Evolutionary conservation across 768 basidiomycete species (phyloP), one percentile per base, ranked within the genome.

Genomic region (Boletus insuetus): DNA sequence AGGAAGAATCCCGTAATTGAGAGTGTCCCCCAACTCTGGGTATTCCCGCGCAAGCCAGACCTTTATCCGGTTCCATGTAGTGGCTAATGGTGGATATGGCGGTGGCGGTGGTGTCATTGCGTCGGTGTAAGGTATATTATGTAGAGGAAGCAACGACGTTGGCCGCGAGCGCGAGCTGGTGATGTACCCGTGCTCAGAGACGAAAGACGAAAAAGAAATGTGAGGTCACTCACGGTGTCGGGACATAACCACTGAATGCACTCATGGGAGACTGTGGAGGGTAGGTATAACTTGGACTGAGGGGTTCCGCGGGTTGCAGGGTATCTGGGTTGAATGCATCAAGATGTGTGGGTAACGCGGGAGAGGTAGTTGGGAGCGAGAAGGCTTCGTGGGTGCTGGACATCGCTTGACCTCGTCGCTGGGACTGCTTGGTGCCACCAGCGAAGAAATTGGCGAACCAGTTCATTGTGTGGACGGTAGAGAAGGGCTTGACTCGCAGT

Each of bases 1-100:
- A 11, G 87, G 87, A 51, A 87, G 80, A 59, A 93, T 89, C 58
- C 93, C 92, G 64, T 89, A 91, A 71, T 96, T 96, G 61, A 98
- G 87, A 10, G 95, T 97, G 71, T 98, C 95, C 29, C 89, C 90
- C 19, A 98, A 82, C 66, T 98, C 95, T 43, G 94, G 93, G 73
- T 96, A 96, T 73, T 95, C 87, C 56, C 85, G 81, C 56, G 73
- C 77, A 19, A 97, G 85, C 84, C 93, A 93, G n/a, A 74, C 66
- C 56, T 86, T 87, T 47, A 98, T 79, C 22, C 95, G 86, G 59
- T 80, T 77, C 91, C 94, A 97, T 1, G 94, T 93, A 46, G 80
- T 80, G 17, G 81, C 71, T n/a, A 97, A 76, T 26, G 92, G 85
- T 3, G 95, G 94, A 69, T 91, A 94, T 40, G 74, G 62, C 7